A percentile compares a stretch with the other conserved stretches of the same genome.
Conservation (phyloP, 257 asterid genomes). For the Gentiana dahurica region DNA sequence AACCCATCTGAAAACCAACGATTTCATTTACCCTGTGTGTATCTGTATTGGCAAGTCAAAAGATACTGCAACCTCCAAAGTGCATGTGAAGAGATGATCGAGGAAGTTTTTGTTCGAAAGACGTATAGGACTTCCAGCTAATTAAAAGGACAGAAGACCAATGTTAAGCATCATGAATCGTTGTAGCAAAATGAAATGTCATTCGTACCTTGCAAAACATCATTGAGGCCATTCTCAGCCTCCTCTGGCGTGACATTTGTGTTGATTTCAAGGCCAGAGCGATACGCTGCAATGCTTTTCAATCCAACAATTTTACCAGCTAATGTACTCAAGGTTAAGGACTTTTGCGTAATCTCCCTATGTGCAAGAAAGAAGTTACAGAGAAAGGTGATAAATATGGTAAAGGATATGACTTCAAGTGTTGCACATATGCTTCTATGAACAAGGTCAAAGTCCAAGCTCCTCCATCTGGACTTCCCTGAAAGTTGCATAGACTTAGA, state of each 20-base stretch:
- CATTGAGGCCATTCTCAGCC: conserved; percentile 64
- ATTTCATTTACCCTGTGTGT: conserved; percentile 68
- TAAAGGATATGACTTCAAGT: conserved; percentile 84
- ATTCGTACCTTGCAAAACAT: conserved; percentile 48
- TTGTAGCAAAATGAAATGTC: conserved; percentile 6
- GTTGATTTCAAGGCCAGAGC: conserved; percentile 81
- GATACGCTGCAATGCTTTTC: conserved; percentile 92
- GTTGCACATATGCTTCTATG: conserved; percentile 35
- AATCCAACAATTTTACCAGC: conserved; percentile 52
- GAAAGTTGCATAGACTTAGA: neutral
- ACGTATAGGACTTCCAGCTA: conserved; percentile 68
- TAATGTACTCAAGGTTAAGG: conserved; percentile 50
- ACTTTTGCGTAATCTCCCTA: conserved; percentile 12
- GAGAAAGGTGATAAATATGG: conserved; percentile 7
- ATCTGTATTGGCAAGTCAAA: conserved; percentile 86
- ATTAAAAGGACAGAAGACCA: conserved; percentile 12
- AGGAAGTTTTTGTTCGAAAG: conserved; percentile 62
- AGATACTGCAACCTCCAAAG: conserved; percentile 69
- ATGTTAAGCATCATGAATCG: conserved; percentile 12
- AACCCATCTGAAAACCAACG: neutral
- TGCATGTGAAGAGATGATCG: conserved; percentile 60
- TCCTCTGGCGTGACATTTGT: conserved; percentile 46
- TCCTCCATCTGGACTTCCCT: conserved; percentile 49
- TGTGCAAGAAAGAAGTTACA: conserved; percentile 7
- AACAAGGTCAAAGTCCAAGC: conserved; percentile 67